A percentile compares a stretch with the other conserved stretches of the same genome.
Evolutionary conservation across 495 filamentous ascomycete species (phyloP).

Genomic region (Talaromyces liani): DNA sequence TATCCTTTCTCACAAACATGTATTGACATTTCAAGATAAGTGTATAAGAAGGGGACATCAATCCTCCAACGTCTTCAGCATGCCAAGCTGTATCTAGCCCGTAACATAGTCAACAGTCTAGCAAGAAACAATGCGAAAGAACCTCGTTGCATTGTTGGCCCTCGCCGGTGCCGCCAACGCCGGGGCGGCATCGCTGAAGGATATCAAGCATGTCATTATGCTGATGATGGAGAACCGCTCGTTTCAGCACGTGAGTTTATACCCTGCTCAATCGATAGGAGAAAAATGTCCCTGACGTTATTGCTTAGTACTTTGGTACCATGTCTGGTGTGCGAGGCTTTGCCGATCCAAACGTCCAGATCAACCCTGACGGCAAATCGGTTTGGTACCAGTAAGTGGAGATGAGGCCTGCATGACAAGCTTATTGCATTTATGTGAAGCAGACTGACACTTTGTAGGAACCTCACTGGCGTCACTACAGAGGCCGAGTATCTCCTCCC

Average conservation of each 20-base stretch:
- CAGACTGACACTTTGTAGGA: background rate
- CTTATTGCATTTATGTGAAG: background rate
- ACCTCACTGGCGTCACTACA: background rate
- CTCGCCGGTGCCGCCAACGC: conserved; percentile 2
- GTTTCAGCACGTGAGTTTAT: conserved; percentile 4
- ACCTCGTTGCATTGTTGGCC: background rate
- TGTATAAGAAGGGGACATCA: background rate
- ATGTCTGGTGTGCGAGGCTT: conserved; percentile 8
- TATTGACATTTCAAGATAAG: background rate
- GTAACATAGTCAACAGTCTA: background rate
- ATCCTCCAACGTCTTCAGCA: background rate
- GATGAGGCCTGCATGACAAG: background rate
- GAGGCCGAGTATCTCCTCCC: conserved; percentile 6
- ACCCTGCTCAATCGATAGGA: background rate
- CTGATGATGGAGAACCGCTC: conserved; percentile 8
- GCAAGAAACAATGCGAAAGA: background rate
- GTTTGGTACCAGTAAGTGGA: conserved; percentile 7
- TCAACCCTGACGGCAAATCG: conserved; percentile 5
- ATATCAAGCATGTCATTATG: conserved; percentile 8
- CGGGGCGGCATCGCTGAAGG: background rate
- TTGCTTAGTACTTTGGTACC: conserved; percentile 5
- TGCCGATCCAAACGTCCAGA: conserved; percentile 9
- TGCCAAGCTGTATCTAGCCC: background rate
- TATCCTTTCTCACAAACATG: background rate
- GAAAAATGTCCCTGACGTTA: background rate